These are phyloP conservation scores for Leishmania mexicana DNA, from an alignment of 208 protist genomes.

Conservation along the genomic window DNA sequence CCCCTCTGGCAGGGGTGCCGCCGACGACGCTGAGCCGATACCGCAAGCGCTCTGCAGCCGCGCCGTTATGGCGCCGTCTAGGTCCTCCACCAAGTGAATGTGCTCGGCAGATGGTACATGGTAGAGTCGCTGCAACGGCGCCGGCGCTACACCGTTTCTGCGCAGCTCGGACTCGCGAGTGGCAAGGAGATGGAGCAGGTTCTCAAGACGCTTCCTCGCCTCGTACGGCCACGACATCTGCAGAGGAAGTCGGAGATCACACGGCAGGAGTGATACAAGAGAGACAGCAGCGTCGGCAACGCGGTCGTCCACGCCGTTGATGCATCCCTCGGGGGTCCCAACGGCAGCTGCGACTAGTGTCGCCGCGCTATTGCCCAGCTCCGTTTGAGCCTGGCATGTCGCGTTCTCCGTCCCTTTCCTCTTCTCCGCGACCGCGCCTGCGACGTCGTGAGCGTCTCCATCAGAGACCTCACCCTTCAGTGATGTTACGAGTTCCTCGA, in stretches of 20 bases:
- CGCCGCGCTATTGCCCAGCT: background rate
- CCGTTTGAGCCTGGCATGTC: background rate
- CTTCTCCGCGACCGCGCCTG: background rate
- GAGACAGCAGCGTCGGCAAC: background rate
- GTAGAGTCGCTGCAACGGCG: slow-evolving; percentile 14
- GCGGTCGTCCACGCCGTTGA: background rate
- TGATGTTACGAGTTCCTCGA: slow-evolving; percentile 23
- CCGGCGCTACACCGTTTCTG: background rate
- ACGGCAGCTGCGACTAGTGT: background rate
- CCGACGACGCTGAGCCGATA: background rate
- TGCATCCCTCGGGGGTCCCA: background rate
- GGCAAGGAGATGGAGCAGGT: slow-evolving; percentile 34
- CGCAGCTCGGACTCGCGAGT: slow-evolving; percentile 35
- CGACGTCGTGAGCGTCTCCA: background rate
- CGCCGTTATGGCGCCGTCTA: slow-evolving; percentile 5
- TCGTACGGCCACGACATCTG: slow-evolving; percentile 30
- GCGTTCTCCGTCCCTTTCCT: background rate
- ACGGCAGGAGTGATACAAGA: background rate
- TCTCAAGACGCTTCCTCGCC: slow-evolving; percentile 37
- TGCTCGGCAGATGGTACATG: slow-evolving; percentile 6
- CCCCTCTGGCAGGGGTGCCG: background rate
- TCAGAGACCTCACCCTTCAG: background rate
- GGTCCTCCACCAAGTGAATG: slow-evolving; percentile 18
- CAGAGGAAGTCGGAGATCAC: slow-evolving; percentile 25
- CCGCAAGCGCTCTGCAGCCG: slow-evolving; percentile 6